Evolutionary conservation across 2,329 filamentous ascomycete genomes (phyloP).

Genomic region (Lasiodiplodia citricola): DNA sequence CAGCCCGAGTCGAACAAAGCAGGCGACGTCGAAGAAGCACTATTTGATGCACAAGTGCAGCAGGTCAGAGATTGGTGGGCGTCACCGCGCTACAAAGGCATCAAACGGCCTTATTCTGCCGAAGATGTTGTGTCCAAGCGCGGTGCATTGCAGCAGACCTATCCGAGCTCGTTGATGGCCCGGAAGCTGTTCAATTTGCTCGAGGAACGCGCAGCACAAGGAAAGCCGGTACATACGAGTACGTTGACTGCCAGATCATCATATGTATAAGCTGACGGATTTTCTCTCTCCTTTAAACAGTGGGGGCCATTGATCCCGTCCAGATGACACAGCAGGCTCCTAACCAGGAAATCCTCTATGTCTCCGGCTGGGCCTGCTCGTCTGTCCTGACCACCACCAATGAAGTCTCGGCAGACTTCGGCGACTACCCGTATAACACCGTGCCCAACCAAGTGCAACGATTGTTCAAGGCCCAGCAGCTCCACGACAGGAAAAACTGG

Average conservation of each 20-base stretch:
- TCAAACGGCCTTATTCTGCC: slow-evolving; percentile 88
- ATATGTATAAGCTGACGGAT: not conserved
- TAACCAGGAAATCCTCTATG: slow-evolving; percentile 93
- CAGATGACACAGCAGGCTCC: slow-evolving; percentile 99
- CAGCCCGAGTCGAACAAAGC: slow-evolving; percentile 78
- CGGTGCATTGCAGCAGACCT: slow-evolving; percentile 82
- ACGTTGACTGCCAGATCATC: slow-evolving; percentile 42
- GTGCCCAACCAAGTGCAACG: slow-evolving; percentile 98
- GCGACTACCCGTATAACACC: slow-evolving; percentile 98
- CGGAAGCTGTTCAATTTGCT: slow-evolving; percentile 92
- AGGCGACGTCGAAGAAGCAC: slow-evolving; percentile 79
- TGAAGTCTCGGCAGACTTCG: slow-evolving; percentile 96
- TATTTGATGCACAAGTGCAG: slow-evolving; percentile 82
- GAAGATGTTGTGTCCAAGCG: slow-evolving; percentile 93
- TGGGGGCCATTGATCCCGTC: slow-evolving; percentile 98
- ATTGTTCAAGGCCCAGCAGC: slow-evolving; percentile 92
- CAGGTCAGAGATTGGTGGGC: slow-evolving; percentile 93
- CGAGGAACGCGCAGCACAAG: slow-evolving; percentile 75
- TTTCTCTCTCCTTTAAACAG: slow-evolving; percentile 49
- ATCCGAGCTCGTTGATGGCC: slow-evolving; percentile 93
- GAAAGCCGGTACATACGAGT: slow-evolving; percentile 93
- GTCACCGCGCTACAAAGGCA: slow-evolving; percentile 81
- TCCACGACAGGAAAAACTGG: slow-evolving; percentile 97
- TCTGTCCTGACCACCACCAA: slow-evolving; percentile 92
- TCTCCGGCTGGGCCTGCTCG: slow-evolving; percentile 97